Conservation (phyloP, 352 stramenopile species). For the Phytophthora hibernalis region DNA sequence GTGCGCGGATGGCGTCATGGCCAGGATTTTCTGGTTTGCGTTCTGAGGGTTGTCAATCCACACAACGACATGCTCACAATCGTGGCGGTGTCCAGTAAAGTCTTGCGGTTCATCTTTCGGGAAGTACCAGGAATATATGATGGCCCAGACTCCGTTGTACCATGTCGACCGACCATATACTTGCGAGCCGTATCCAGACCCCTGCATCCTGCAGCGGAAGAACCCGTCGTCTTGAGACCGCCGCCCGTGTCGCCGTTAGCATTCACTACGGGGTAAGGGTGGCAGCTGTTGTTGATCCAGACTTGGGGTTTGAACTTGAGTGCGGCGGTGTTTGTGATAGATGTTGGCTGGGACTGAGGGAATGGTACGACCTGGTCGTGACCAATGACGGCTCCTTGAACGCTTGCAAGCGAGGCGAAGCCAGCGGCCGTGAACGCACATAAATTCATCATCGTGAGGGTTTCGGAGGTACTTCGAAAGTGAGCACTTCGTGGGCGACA, state of each 20-base stretch:
- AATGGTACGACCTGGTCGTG: constrained; percentile 37
- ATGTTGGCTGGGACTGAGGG: constrained; percentile 19
- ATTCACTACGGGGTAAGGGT: constrained; percentile 43
- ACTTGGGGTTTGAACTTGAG: constrained; percentile 42
- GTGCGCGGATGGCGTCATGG: constrained; percentile 9
- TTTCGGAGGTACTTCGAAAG: neutral
- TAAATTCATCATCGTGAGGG: constrained; percentile 14
- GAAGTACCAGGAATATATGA: constrained; percentile 52
- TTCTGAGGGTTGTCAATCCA: constrained; percentile 39
- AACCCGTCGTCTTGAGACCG: constrained; percentile 30
- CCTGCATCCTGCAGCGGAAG: constrained; percentile 22
- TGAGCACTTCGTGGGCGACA: neutral
- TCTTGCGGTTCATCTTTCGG: constrained; percentile 40
- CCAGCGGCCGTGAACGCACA: constrained; percentile 2
- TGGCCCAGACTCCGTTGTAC: constrained; percentile 27
- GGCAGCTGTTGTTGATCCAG: constrained; percentile 42
- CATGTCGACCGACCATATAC: constrained; percentile 24
- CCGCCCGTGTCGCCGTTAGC: constrained; percentile 18
- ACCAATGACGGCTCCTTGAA: constrained; percentile 4
- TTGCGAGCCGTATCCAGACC: constrained; percentile 23
- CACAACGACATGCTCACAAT: constrained; percentile 38
- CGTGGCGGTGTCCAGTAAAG: constrained; percentile 43
- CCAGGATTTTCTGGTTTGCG: constrained; percentile 5
- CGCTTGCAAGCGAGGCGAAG: neutral
- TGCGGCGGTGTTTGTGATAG: constrained; percentile 21